A percentile compares a stretch with the other conserved stretches of the same genome.
phyloP scores from a whole-genome alignment of 805 yeast species.

The Sugiyamaella chiloensis region DNA sequence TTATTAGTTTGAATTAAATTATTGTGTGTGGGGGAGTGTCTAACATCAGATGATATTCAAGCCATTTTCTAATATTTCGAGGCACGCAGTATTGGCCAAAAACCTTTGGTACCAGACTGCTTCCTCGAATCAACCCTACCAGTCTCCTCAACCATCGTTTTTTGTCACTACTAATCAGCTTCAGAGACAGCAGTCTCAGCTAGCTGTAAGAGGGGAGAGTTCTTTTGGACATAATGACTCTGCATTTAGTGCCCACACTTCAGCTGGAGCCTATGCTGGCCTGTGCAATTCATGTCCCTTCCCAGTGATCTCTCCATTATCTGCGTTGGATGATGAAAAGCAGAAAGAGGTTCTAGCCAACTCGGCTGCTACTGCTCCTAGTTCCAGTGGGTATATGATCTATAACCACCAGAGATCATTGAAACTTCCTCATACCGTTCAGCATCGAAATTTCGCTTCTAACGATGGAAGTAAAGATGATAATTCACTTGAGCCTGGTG shows the following conservation, averaged over 20 bases:
- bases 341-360: slow-evolving; percentile 18
- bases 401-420: slow-evolving; percentile 14
- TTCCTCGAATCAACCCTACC: slow-evolving; percentile 21
- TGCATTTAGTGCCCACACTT: slow-evolving; percentile 5
- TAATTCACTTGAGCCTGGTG: slow-evolving; percentile 12
- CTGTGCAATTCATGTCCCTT: slow-evolving; percentile 19
- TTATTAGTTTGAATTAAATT: not conserved
- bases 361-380: not conserved
- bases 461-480: slow-evolving; percentile 5
- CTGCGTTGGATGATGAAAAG: slow-evolving; percentile 25
- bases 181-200: slow-evolving; percentile 37
- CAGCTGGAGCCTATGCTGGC: slow-evolving; percentile 18
- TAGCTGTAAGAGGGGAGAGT: slow-evolving; percentile 22
- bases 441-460: slow-evolving; percentile 1
- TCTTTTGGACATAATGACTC: slow-evolving; percentile 12
- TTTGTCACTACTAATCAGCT: slow-evolving; percentile 40
- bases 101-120: slow-evolving; percentile 33
- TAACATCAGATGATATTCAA: slow-evolving; percentile 40
- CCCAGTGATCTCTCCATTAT: slow-evolving; percentile 20
- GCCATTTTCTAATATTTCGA: slow-evolving; percentile 35
- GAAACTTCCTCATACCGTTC: not conserved
- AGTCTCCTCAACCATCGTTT: slow-evolving; percentile 35
- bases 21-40: not conserved
- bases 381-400: slow-evolving; percentile 6
- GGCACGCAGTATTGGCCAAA: slow-evolving; percentile 39